Evolutionary conservation across 1,284 basidiomycete species (phyloP), one percentile per base, ranked within the genome.

Genomic region (Bondarzewia mesenterica): DNA sequence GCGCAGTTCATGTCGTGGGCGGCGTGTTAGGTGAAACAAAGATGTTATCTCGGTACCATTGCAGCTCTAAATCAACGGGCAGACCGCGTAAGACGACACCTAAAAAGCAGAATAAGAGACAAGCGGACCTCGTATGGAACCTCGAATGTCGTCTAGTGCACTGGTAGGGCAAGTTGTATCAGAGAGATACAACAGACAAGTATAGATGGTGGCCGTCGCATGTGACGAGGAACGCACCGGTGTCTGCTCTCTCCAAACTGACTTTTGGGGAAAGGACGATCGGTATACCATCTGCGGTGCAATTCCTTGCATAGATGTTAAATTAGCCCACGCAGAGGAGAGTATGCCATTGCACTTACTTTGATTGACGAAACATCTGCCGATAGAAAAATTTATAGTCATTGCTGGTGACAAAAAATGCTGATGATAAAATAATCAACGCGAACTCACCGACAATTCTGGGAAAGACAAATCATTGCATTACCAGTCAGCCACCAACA

Each of bases 361-460:
- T 92, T 92, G 57, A 93, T 75, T 0, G 84, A 84, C 36, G 87
- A 89, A 29, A 89, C 86, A 53, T 89, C 89, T 84, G 5, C n/a
- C 7, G n/a, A 12, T 61, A 60, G 32, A 58, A 58, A 23, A 44
- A 40, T 47, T 40, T n/a, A n/a, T n/a, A n/a, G n/a, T n/a, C n/a
- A n/a, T n/a, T n/a, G n/a, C n/a, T n/a, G n/a, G n/a, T n/a, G n/a
- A n/a, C n/a, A n/a, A n/a, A n/a, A n/a, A n/a, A n/a, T n/a, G n/a
- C n/a, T n/a, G 14, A 44, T 2, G 8, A 41, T 2, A 32, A n/a
- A 6, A 7, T 25, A 36, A 41, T 39, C 42, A 5, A 10, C 42
- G 21, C 20, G 40, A 49, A 47, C 78, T 58, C 47, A 79, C 81
- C 81, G 50, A 85, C 75, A 45, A 84, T 79, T 39, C 80, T 84